Percentiles rank a stretch among this genome's conserved stretches.
These are phyloP conservation scores for Tritrichomonas foetus DNA, from an alignment of 208 protist species.

Conservation along the genomic window DNA sequence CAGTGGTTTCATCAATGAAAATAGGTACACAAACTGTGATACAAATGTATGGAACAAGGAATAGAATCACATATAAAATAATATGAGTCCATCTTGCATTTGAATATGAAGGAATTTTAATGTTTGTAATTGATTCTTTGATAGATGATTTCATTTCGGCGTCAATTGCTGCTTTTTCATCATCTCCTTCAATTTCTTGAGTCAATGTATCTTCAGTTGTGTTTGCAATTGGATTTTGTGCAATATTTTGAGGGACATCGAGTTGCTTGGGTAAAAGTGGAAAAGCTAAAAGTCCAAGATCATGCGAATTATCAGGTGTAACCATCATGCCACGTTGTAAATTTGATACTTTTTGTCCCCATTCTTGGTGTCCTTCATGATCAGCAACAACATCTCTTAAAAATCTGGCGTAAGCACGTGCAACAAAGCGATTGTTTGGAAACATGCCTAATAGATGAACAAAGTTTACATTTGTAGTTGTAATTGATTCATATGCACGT, in stretches of 20 bases:
- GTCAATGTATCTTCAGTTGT: too few species aligned
- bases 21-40: not conserved
- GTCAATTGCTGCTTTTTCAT: not conserved
- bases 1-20: not conserved
- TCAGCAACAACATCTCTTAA: not conserved
- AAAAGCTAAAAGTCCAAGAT: not conserved
- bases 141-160: not conserved
- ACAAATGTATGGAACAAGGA: not conserved
- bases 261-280: not conserved
- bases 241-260: too few species aligned
- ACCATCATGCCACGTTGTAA: not conserved
- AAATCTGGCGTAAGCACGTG: not conserved
- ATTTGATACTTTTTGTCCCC: not conserved
- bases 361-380: not conserved
- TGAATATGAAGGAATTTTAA: too few species aligned
- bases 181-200: too few species aligned
- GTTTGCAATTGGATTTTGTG: too few species aligned
- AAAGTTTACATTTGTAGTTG: not conserved
- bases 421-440: not conserved
- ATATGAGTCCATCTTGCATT: too few species aligned
- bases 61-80: not conserved
- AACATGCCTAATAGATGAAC: not conserved
- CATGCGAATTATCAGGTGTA: not conserved
- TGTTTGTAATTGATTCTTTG: not conserved
- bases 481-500: not conserved